Conservation (phyloP, 140 eudicot species). For the Oenanthe javanica region DNA sequence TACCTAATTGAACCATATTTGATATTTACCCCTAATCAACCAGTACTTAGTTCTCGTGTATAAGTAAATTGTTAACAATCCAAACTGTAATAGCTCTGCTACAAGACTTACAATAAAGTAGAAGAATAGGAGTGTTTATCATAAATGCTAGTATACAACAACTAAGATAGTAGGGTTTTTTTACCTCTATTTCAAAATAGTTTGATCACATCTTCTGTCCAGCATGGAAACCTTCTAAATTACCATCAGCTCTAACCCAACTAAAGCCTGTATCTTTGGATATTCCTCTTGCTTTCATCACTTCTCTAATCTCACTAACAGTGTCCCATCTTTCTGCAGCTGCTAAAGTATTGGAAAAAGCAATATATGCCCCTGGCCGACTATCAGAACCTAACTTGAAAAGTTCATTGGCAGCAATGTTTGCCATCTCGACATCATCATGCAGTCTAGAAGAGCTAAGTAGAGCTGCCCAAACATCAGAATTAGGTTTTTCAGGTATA, state of each 20-base stretch:
- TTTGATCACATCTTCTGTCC: conserved; percentile 4
- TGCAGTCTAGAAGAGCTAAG: conserved; percentile 81
- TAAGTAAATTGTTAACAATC: not conserved
- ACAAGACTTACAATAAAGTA: not conserved
- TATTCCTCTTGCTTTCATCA: conserved; percentile 67
- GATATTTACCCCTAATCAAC: not conserved
- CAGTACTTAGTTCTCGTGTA: not conserved
- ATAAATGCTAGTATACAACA: not conserved
- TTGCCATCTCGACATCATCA: conserved; percentile 67
- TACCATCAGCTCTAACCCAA: conserved; percentile 68
- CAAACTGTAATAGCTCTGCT: not conserved
- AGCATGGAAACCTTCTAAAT: conserved; percentile 21
- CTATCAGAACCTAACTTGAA: conserved; percentile 38
- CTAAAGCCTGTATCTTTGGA: conserved; percentile 70
- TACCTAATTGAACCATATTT: not conserved
- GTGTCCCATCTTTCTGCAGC: conserved; percentile 86
- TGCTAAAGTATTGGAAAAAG: conserved; percentile 70
- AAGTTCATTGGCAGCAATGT: conserved; percentile 69
- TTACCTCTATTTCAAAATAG: not conserved
- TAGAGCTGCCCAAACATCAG: conserved; percentile 70
- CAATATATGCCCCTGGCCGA: conserved; percentile 80
- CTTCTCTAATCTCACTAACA: conserved; percentile 66
- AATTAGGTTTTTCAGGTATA: conserved; percentile 72
- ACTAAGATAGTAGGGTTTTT: not conserved
- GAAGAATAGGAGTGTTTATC: not conserved